A percentile compares a stretch with the other conserved stretches of the same genome.
These are phyloP conservation scores for Hydnomerulius pinastri DNA, from an alignment of 768 basidiomycete genomes.

Conservation along the genomic window DNA sequence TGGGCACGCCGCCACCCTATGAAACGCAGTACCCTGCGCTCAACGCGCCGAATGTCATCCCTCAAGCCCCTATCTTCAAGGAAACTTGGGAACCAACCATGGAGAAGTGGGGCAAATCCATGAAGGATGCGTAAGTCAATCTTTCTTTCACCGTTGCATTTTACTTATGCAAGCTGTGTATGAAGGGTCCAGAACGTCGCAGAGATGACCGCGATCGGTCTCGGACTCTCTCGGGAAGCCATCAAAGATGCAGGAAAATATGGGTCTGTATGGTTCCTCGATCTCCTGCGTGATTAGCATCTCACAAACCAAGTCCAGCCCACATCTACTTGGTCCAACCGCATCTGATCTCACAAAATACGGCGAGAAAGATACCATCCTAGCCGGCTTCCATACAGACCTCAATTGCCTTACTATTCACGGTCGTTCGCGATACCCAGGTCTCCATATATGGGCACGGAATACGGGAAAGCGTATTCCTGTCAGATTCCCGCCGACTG, in stretches of 20 bases:
- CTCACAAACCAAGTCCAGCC: slow-evolving; percentile 39
- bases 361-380: slow-evolving; percentile 75
- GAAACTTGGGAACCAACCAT: slow-evolving; percentile 70
- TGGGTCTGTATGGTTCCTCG: slow-evolving; percentile 52
- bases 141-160: slow-evolving; percentile 2
- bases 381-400: slow-evolving; percentile 94
- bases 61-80: slow-evolving; percentile 56
- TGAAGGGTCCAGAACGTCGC: slow-evolving; percentile 81
- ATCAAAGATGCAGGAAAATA: slow-evolving; percentile 83
- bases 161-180: not conserved
- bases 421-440: slow-evolving; percentile 83
- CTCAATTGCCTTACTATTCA: slow-evolving; percentile 94
- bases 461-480: slow-evolving; percentile 90
- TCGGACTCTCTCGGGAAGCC: slow-evolving; percentile 68
- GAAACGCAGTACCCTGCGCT: slow-evolving; percentile 74
- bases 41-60: slow-evolving; percentile 83
- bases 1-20: slow-evolving; percentile 75
- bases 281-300: not conserved
- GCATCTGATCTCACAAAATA: slow-evolving; percentile 88
- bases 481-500: slow-evolving; percentile 82
- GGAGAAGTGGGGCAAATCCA: slow-evolving; percentile 84
- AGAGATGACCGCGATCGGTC: slow-evolving; percentile 83
- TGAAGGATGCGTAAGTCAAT: slow-evolving; percentile 78
- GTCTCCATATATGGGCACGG: slow-evolving; percentile 92
- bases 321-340: slow-evolving; percentile 91